Base-by-base conservation (phyloP, 768 basidiomycete species). In the Vishniacozyma victoriae region DNA sequence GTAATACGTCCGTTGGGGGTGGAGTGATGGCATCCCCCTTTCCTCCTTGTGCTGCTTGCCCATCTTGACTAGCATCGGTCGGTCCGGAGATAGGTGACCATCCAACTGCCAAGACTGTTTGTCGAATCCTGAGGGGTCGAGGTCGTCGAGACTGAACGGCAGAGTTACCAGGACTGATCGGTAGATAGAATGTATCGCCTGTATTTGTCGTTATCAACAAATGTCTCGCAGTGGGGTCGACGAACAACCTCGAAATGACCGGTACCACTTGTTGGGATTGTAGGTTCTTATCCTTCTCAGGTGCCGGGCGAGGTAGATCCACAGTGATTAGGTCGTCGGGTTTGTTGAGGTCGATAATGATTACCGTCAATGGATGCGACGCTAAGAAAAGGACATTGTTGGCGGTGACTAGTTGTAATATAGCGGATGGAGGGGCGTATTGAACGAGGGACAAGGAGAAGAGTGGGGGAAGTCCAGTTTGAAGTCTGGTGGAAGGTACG, bases 181-280 rank as follows among this genome's bases (percentile, higher is more conserved):
- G 90, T 3, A 91, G 74, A 67, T 97, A 96, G 83, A 87, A 96
- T 53, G 88, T 92, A 67, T 99, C 92, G 42, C 90, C 90, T 61
- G 88, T 82, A 12, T 75, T 76, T 7, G 90, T 91, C 0, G 88
- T 87, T 44, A 93, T 78, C 35, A 97, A 73, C 41, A 93, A 79
- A 74, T 97, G 95, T 26, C 86, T 78, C 3, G 92, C 92, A 0
- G 90, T 86, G 13, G 92, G 92, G 70, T 97, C 92, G 67, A 87
- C 80, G 73, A 91, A 96, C 44, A 96, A 73, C 64, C 85, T 85
- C 75, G 84, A 74, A 39, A 96, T 81, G n/a, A 46, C 41, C 14
- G 57, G 58, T n/a, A n/a, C n/a, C n/a, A n/a, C n/a, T n/a, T n/a
- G n/a, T n/a, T n/a, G n/a, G 31, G 20, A 22, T n/a, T 9, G n/a